phyloP scores from a whole-genome alignment of 352 stramenopile genomes.

The Thraustotheca clavata region DNA sequence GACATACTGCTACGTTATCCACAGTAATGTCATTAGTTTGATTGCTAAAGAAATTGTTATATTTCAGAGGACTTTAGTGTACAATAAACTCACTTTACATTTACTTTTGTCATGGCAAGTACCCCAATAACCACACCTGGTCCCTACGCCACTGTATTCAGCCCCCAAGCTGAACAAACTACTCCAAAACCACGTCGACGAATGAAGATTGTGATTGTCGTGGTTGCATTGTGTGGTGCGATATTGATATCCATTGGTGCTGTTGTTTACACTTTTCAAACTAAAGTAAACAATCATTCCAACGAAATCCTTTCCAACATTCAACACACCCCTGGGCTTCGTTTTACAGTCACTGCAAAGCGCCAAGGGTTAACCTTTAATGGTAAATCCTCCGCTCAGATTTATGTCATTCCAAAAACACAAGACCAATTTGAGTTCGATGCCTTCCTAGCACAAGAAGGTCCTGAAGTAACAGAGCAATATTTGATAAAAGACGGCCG shows the following conservation, averaged over 20 bases:
- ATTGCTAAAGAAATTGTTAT: too few species aligned
- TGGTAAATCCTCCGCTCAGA: neutral
- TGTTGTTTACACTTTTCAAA: neutral
- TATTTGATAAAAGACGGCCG: slow-evolving; percentile 1
- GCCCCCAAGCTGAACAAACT: neutral
- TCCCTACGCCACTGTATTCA: neutral
- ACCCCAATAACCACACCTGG: neutral
- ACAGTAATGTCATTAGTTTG: too few species aligned
- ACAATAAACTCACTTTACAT: neutral
- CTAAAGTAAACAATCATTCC: neutral
- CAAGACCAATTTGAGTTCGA: neutral
- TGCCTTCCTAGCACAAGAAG: neutral
- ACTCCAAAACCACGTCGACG: neutral
- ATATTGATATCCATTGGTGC: neutral
- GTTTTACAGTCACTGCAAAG: slow-evolving; percentile 8
- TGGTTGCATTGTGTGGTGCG: neutral
- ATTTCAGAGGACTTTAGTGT: too few species aligned
- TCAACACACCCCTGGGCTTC: neutral
- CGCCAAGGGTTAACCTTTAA: neutral
- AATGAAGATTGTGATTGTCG: neutral
- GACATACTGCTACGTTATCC: too few species aligned
- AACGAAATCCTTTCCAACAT: slow-evolving; percentile 2
- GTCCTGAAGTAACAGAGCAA: neutral
- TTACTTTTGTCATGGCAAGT: neutral
- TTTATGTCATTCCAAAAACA: neutral